A percentile compares a stretch with the other conserved stretches of the same genome.
Conservation (phyloP, 108 stramenopile genomes). For the Parmales sp. region DNA sequence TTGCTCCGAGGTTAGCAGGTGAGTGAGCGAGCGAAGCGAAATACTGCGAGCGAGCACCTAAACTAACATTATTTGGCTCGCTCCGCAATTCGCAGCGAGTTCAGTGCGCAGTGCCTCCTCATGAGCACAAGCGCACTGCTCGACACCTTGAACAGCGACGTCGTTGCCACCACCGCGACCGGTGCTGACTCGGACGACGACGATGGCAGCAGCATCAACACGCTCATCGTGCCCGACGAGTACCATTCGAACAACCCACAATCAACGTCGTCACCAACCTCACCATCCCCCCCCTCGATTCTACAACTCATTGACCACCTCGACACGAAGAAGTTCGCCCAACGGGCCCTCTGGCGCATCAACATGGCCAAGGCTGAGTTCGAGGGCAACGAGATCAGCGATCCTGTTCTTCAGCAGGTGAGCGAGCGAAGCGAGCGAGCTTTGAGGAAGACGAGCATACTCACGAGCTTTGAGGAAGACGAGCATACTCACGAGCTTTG, state of each 20-base stretch:
- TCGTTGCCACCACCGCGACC: neutral
- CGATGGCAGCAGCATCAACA: neutral
- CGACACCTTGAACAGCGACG: neutral
- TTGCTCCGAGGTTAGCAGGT: conserved; percentile 27
- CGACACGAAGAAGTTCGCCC: neutral
- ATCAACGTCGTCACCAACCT: too few species aligned
- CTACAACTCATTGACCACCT: too few species aligned
- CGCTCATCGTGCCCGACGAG: too few species aligned
- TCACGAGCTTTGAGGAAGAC: neutral
- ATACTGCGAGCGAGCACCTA: neutral
- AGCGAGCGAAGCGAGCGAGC: too few species aligned
- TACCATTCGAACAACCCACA: too few species aligned
- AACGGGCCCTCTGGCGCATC: neutral
- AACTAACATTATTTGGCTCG: too few species aligned
- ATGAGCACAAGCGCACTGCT: conserved; percentile 1
- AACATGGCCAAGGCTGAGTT: neutral
- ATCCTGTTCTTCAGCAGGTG: too few species aligned
- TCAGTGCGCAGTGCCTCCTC: conserved; percentile 31
- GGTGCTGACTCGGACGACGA: neutral
- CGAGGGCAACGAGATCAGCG: neutral
- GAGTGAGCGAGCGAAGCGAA: neutral
- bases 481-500: neutral
- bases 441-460: neutral
- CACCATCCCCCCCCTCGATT: too few species aligned
- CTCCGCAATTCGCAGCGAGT: conserved; percentile 20